Percentiles rank a stretch among this genome's conserved stretches.
phyloP scores from a whole-genome alignment of 176 grass and related monocot species.

The maize (Zea mays) region DNA sequence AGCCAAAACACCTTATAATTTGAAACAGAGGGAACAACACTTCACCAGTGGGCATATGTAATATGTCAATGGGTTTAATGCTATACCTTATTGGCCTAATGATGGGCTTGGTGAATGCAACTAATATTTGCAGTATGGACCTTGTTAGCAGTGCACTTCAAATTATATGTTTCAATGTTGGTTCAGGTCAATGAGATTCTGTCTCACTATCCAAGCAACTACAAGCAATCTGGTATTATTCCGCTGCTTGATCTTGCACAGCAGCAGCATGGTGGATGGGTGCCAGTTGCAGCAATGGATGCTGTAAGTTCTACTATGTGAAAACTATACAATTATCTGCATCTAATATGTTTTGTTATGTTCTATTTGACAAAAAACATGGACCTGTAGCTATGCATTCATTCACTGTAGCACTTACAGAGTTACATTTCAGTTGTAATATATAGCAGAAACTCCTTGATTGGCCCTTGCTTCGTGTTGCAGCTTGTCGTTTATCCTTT shows the following conservation, averaged over 20 bases:
- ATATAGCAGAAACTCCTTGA: constrained; percentile 10
- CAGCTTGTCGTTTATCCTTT: constrained; percentile 13
- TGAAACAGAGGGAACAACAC: too few relatives aligned
- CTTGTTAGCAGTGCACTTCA: neutral
- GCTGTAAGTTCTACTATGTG: constrained; percentile 54
- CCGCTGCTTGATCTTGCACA: constrained; percentile 89
- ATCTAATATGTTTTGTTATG: constrained; percentile 3
- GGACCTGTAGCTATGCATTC: neutral
- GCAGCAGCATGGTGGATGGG: constrained; percentile 95
- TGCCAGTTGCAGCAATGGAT: constrained; percentile 91
- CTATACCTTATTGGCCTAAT: neutral
- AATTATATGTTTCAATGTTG: neutral
- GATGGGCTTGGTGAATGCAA: constrained; percentile 13
- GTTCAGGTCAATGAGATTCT: constrained; percentile 77
- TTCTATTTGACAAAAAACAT: neutral
- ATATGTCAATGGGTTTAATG: neutral
- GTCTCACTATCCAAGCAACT: constrained; percentile 92
- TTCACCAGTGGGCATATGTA: neutral
- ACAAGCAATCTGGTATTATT: constrained; percentile 96
- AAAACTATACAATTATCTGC: neutral
- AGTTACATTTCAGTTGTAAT: constrained; percentile 1
- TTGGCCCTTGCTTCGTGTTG: neutral
- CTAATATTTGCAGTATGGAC: neutral
- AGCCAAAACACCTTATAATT: too few relatives aligned
- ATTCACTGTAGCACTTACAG: neutral